Base-by-base conservation (phyloP, 768 basidiomycete genomes). In the Calocybe cyanea region DNA sequence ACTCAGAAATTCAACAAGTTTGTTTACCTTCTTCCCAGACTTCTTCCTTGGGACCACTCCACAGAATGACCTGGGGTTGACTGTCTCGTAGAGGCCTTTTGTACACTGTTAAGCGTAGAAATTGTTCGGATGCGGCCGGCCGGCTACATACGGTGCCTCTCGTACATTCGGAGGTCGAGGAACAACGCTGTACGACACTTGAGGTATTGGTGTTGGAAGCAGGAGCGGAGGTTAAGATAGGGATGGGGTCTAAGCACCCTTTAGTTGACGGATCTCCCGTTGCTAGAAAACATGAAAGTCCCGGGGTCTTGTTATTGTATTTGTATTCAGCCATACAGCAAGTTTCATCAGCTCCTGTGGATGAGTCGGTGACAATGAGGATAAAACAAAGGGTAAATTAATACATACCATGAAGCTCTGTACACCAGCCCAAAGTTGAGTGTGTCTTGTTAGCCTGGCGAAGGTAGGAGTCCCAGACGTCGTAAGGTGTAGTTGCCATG, bases 41-140 rank as follows among this genome's bases (percentile, higher is more conserved):
- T 62, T 90, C 87, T 14, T 54, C 55, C 7, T 64, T 65, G 4
- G 86, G 80, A 0, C 91, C 91, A 47, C 75, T 81, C 87, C 89
- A 94, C 2, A 92, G 58, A 3, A 92, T 62, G 1, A 80, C 67
- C 32, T 68, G 59, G 25, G 71, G 52, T 13, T 42, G 38, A 40
- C 50, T 40, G 37, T 49, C 43, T n/a, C 41, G 50, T 25, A 37
- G 45, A 31, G 25, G 25, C 11, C 46, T 53, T 25, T 48, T 47
- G 24, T 58, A 60, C 5, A 84, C 57, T 0, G 70, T 74, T 10
- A 92, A 63, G 38, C 87, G 72, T 21, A 87, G 53, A 2, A 91
- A 68, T 17, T 72, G 67, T 30, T 77, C 72, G 30, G 67, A 68
- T n/a, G 43, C 54, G 42, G 69, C 67, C 4, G 83, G 83, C 4